These are phyloP conservation scores for Domatiomyces globalis DNA, from an alignment of 2,329 filamentous ascomycete genomes.

Conservation along the genomic window DNA sequence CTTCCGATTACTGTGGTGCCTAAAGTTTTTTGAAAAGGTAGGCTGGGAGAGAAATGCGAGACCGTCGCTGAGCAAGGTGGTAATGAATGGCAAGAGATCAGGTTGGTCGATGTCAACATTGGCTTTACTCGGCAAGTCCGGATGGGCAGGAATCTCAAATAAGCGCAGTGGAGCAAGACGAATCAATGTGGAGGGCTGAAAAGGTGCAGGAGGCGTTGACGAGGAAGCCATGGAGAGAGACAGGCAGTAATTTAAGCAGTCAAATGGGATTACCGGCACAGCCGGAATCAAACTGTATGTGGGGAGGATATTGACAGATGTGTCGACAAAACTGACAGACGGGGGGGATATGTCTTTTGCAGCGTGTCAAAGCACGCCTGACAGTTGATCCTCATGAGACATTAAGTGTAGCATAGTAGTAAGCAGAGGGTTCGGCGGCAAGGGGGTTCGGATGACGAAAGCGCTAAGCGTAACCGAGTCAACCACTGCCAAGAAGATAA, in stretches of 20 bases:
- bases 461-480: not conserved
- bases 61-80: conserved; percentile 15
- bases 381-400: not conserved
- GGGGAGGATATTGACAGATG: not conserved
- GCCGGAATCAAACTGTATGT: not conserved
- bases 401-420: not conserved
- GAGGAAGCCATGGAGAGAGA: not conserved
- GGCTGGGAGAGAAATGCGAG: conserved; percentile 12
- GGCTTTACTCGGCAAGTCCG: conserved; percentile 5
- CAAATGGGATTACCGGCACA: not conserved
- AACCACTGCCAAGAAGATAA: not conserved
- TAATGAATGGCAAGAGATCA: conserved; percentile 11
- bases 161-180: conserved; percentile 13
- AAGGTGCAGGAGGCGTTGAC: not conserved
- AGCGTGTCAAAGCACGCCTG: not conserved
- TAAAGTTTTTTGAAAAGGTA: conserved; percentile 10
- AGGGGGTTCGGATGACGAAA: not conserved
- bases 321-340: not conserved
- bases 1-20: conserved; percentile 10
- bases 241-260: not conserved
- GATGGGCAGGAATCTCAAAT: conserved; percentile 13
- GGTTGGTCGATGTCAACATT: conserved; percentile 1
- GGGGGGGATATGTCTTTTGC: not conserved
- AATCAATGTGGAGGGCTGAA: conserved; percentile 4
- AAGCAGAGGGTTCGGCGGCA: not conserved